Evolutionary conservation across 2,329 filamentous ascomycete species (phyloP), one percentile per base, ranked within the genome.

Genomic region (Paecilomyces sp.): DNA sequence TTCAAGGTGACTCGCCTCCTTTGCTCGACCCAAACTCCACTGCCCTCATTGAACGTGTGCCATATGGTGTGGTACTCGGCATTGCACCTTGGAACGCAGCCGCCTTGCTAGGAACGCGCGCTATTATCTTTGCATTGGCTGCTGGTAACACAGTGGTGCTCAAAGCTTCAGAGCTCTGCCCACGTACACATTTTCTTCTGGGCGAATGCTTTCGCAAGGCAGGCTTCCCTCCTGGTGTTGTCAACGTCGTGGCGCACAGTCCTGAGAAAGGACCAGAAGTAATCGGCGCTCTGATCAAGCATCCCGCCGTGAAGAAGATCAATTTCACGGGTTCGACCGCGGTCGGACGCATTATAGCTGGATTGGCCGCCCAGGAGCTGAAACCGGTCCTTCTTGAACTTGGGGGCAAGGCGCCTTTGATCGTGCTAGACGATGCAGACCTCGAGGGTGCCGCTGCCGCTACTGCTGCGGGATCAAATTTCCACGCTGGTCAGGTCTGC

Each of bases 301-400:
- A 87, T 65, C 82, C 82, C 0, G 75, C 78, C 0, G 75, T 92
- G 59, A 87, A 84, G 70, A 90, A 90, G 68, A 80, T 91, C 57
- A 87, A 87, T 52, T 91, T 91, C 63, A 91, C 88, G 0, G 88
- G 88, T 11, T 86, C 82, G 64, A 88, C 88, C 0, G 75, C 77
- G 0, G 83, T 89, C 0, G 88, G 88, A 3, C 82, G 56, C 18
- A 56, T 18, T n/a, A 3, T 53, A 13, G 7, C 51, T 8, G 2
- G 3, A 30, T 12, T 30, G 11, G 22, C 24, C 8, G 51, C 11
- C 4, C 12, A 53, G n/a, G 28, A 53, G 11, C 24, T 53, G 6
- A 53, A 53, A 15, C 22, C 51, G 3, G 13, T 25, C 8, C 22
- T 53, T 8, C 22, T 53, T 5, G 51, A 53, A 24, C 51, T 53